Evolutionary conservation across 257 asterid genomes (phyloP), one percentile per base, ranked within the genome.

Genomic region (Solanum virginianum): DNA sequence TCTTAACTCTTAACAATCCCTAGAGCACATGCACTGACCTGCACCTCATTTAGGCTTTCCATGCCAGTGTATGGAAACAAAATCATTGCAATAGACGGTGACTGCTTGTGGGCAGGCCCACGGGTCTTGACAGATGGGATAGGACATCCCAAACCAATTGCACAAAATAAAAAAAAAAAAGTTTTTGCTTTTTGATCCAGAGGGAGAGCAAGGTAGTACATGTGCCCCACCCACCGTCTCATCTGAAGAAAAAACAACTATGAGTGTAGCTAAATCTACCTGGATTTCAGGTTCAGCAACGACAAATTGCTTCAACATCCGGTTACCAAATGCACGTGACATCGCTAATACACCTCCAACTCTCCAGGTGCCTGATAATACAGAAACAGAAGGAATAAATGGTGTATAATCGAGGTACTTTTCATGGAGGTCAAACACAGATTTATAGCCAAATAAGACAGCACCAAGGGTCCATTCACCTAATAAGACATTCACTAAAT

Each of bases 301-400:
- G 47, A 97, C 98, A 84, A 89, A 95, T 85, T 94, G 99, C 89
- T 97, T 97, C 88, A 97, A 94, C 98, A 95, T 91, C 84, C 98
- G 99, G 85, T 95, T 97, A 59, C 99, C 99, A 86, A 97, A 97
- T 84, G 99, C 99, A 89, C 99, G 99, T 60, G 99, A 97, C 99
- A 97, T 97, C 77, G 99, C 98, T 91, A 97, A 87, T 84, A 97
- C 98, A 84, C 99, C 98, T 85, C 98, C 99, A 86, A 97, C 99
- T 88, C 99, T 94, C 99, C 99, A 97, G 81, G 99, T 97, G 85
- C 99, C 99, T 97, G 89, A 84, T 71, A 81, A 80, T 82, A 39
- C 9, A 79, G 79, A 87, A 24, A 79, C 43, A 39, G 10, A 12
- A 62, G 18, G 60, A 82, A 85, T 41, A 77, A 77, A 62, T 20